phyloP scores from a whole-genome alignment of 306 rosid species.

The Dryas drummondii region DNA sequence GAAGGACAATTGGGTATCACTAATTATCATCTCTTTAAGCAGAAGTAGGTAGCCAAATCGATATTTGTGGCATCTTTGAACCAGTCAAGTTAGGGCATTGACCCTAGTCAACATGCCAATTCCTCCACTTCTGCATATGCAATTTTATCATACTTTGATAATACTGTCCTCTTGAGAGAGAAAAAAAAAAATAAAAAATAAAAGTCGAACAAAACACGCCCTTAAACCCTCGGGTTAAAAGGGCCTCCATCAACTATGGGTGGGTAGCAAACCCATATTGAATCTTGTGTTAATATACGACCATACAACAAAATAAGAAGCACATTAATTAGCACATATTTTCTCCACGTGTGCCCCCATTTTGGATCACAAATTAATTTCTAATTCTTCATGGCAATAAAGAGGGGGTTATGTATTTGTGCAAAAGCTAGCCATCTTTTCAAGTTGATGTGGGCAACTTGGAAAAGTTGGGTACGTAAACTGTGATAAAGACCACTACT shows the following conservation, averaged over 20 bases:
- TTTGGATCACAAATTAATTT: too few relatives aligned
- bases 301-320: too few relatives aligned
- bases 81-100: slow-evolving; percentile 6
- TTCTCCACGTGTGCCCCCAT: too few relatives aligned
- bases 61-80: slow-evolving; percentile 1
- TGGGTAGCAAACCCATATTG: too few relatives aligned
- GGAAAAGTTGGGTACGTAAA: slow-evolving; percentile 8
- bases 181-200: too few relatives aligned
- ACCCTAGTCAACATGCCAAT: background rate
- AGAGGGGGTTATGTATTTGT: background rate
- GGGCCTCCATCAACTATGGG: too few relatives aligned
- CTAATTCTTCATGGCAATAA: background rate
- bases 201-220: too few relatives aligned
- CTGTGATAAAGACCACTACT: background rate
- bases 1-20: background rate
- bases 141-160: background rate
- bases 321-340: too few relatives aligned
- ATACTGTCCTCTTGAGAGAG: background rate
- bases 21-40: background rate
- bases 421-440: slow-evolving; percentile 13
- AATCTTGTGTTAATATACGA: too few relatives aligned
- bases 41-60: background rate
- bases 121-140: background rate
- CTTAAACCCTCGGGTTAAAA: too few relatives aligned
- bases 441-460: background rate